These are phyloP conservation scores for Aspergillus carlsbadensis DNA, from an alignment of 495 filamentous ascomycete genomes.

Conservation along the genomic window DNA sequence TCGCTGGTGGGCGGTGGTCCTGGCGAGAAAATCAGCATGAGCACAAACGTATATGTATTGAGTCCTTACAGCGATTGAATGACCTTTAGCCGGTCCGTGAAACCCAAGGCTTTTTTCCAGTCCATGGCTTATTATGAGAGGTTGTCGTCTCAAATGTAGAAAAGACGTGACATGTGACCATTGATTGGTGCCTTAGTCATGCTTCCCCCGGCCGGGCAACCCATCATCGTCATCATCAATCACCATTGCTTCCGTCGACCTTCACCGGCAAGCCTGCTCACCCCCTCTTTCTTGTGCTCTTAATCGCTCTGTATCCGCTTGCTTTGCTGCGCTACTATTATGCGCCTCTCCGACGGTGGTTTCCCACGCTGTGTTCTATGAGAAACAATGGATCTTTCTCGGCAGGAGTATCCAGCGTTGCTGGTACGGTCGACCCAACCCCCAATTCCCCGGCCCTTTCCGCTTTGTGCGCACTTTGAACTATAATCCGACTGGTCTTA, in stretches of 20 bases:
- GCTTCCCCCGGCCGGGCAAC: constrained; percentile 10
- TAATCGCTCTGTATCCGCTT: constrained; percentile 1
- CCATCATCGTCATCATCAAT: constrained; percentile 17
- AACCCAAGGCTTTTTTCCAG: constrained; percentile 43
- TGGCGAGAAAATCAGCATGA: constrained; percentile 21
- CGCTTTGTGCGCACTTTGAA: neutral
- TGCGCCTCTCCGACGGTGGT: constrained; percentile 33
- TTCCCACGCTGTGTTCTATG: constrained; percentile 25
- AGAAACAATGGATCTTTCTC: constrained; percentile 71
- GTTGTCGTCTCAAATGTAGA: neutral
- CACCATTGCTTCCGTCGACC: constrained; percentile 8
- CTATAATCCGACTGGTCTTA: neutral
- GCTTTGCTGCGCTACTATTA: constrained; percentile 27
- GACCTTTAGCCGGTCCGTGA: constrained; percentile 49
- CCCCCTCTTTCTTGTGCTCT: neutral
- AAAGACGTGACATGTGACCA: constrained; percentile 13
- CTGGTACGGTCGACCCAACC: constrained; percentile 64
- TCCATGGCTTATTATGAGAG: constrained; percentile 24
- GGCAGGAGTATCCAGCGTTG: constrained; percentile 93
- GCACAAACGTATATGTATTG: neutral
- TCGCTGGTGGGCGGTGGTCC: constrained; percentile 46
- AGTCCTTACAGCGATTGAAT: constrained; percentile 48
- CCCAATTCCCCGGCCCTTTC: constrained; percentile 5
- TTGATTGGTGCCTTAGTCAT: constrained; percentile 16
- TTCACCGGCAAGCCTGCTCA: neutral